phyloP scores from a whole-genome alignment of 139 green algal species.

The Chlamydomonas urium region DNA sequence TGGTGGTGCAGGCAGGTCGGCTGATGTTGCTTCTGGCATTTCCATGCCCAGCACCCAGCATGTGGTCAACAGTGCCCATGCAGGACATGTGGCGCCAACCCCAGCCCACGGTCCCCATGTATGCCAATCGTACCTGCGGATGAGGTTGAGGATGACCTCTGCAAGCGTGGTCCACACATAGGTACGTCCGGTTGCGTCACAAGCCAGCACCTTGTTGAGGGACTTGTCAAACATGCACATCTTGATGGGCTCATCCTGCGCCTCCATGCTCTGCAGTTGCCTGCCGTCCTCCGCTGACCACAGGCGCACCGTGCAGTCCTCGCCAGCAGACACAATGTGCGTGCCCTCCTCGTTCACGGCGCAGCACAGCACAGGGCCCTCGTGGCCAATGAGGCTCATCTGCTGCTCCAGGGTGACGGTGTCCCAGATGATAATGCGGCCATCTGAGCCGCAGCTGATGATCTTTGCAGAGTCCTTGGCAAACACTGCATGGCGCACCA shows the following conservation, averaged over 20 bases:
- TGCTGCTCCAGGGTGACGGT: conserved; percentile 31
- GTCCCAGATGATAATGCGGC: conserved; percentile 35
- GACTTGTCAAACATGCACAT: conserved; percentile 26
- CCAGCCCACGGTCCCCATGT: too few species aligned
- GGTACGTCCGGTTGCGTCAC: conserved; percentile 32
- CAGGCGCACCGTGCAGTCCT: conserved; percentile 42
- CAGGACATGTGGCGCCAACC: too few species aligned
- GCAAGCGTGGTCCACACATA: conserved; percentile 38
- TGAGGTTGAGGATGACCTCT: conserved; percentile 39
- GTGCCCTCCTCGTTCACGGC: conserved; percentile 32
- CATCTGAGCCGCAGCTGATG: conserved; percentile 27
- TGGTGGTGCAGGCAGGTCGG: too few species aligned
- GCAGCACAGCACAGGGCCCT: conserved; percentile 42
- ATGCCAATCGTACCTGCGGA: conserved; percentile 28
- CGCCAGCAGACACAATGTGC: conserved; percentile 26
- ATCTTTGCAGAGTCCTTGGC: conserved; percentile 26
- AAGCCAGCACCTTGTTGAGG: conserved; percentile 23
- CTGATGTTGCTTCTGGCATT: too few species aligned
- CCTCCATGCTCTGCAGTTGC: conserved; percentile 38
- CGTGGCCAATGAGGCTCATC: conserved; percentile 35
- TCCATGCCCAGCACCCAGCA: too few species aligned
- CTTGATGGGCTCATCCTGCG: conserved; percentile 45
- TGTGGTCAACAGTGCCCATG: too few species aligned
- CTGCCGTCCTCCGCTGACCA: conserved; percentile 37
- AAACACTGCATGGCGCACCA: conserved; percentile 27